Evolutionary conservation across 1,284 basidiomycete species (phyloP), one percentile per base, ranked within the genome.

Genomic region (Vanrija sp.): DNA sequence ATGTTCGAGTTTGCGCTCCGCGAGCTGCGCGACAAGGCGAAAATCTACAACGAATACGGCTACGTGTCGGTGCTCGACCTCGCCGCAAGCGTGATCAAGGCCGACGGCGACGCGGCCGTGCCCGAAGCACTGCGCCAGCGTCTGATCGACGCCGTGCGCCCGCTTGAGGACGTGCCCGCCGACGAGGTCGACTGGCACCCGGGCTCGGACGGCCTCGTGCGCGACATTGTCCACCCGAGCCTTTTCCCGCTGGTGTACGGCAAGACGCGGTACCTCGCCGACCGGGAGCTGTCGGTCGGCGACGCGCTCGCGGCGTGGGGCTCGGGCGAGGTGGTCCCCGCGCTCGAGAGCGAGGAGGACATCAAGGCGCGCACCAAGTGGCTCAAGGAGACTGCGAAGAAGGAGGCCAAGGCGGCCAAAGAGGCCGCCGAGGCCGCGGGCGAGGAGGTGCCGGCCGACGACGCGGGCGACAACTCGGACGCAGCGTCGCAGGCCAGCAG

Each of bases 241-340:
- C 50, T 52, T n/a, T 52, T 29, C 34, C 50, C 50, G 6, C 38
- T 52, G 9, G 50, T 52, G 16, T 52, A 52, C 21, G 50, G 50
- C 44, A 45, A 40, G 28, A 52, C 50, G 10, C 50, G 50, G 5
- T 21, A 40, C 19, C n/a, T 42, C 40, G 19, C n/a, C n/a, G 40
- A 42, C 34, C 34, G 12, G 40, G 40, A 42, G 40, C 15, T 42
- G 7, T 6, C 3, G 1, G n/a, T 18, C n/a, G 40, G n/a, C n/a
- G 19, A 42, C 40, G n/a, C n/a, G n/a, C 40, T 42, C 40, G 7
- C 18, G 10, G 29, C 43, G n/a, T 52, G 25, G 15, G 43, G 28
- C 12, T 25, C 18, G 3, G 50, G 50, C 43, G 19, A 45, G 25
- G 38, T 29, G 4, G 34, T 51, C 6, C 21, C 8, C 29, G 28